A percentile compares a stretch with the other conserved stretches of the same genome.
Evolutionary conservation across 2,329 filamentous ascomycete species (phyloP).

Genomic region (Furcasterigmium furcatum): DNA sequence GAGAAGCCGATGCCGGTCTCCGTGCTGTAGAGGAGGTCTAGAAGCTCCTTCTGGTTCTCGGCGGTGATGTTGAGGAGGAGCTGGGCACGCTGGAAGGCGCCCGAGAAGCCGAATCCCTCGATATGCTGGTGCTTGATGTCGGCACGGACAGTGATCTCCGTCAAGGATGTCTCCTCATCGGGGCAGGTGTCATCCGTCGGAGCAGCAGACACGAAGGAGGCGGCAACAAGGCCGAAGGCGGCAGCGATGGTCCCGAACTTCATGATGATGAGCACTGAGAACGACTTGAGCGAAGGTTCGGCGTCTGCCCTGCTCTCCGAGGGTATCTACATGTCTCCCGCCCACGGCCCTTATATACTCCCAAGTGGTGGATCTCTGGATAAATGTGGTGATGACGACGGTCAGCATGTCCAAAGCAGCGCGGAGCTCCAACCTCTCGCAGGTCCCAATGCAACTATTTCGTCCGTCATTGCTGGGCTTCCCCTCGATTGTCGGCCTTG

Average conservation of each 20-base stretch:
- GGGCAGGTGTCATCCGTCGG: not conserved
- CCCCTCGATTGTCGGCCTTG: constrained; percentile 1
- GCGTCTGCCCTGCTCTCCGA: too few relatives aligned
- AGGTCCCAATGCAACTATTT: too few relatives aligned
- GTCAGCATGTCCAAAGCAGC: too few relatives aligned
- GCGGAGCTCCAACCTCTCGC: too few relatives aligned
- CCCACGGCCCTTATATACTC: too few relatives aligned
- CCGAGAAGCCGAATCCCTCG: constrained; percentile 30
- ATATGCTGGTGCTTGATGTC: constrained; percentile 26
- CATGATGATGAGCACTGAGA: not conserved
- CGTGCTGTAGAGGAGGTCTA: constrained; percentile 3
- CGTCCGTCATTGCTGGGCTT: not conserved
- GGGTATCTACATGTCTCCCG: too few relatives aligned
- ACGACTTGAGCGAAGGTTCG: not conserved
- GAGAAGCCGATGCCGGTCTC: constrained; percentile 21
- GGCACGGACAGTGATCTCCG: constrained; percentile 1
- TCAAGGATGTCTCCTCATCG: not conserved
- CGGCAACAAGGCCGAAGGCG: not conserved
- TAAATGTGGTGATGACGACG: too few relatives aligned
- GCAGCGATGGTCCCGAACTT: not conserved
- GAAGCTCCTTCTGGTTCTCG: constrained; percentile 1
- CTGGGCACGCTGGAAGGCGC: constrained; percentile 30
- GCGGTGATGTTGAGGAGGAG: constrained; percentile 3
- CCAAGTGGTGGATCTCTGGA: not conserved
- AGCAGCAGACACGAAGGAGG: not conserved